Evolutionary conservation across 2,329 filamentous ascomycete species (phyloP), one percentile per base, ranked within the genome.

Genomic region (Aureobasidium sp.): DNA sequence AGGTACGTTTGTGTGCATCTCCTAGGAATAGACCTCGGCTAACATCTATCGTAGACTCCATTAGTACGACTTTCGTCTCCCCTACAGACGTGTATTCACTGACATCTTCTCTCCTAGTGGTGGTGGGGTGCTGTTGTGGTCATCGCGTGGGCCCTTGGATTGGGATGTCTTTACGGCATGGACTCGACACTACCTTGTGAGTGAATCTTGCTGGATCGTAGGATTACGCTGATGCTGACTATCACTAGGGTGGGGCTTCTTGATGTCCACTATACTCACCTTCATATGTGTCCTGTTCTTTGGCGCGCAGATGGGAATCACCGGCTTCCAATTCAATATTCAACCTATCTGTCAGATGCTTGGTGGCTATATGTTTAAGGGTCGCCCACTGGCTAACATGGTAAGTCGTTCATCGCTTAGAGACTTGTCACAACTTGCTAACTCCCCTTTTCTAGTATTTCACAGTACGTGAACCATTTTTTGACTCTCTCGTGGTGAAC

Each of bases 341-440:
- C 73, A 78, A 62, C 72, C 73, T 6, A 71, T 77, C 34, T 72
- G 75, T 10, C 78, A 82, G 66, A 77, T 81, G 73, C 67, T 82
- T 27, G 79, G 74, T 3, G 80, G 78, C 25, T 78, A 80, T 36
- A 69, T 82, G 61, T 73, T 76, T 58, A 78, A 74, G 13, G 72
- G 72, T 4, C 64, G 70, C 29, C 73, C 73, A 8, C 60, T 73
- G 0, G 71, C 71, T 9, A 72, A 72, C 64, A 68, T 74, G 57
- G 32, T 52, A 37, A 36, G 48, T 9, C 9, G 32, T 34, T 3
- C 32, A 10, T 9, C 7, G 21, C 21, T 21, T 21, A 1, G 21
- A 21, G 21, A 21, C 21, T 21, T 21, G 21, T 21, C 21, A 21
- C 21, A 21, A 21, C 3, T 34, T 34, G 32, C 32, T 34, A 10